These are phyloP conservation scores for Lipomyces yamadae DNA, from an alignment of 805 yeast species.

Conservation along the genomic window DNA sequence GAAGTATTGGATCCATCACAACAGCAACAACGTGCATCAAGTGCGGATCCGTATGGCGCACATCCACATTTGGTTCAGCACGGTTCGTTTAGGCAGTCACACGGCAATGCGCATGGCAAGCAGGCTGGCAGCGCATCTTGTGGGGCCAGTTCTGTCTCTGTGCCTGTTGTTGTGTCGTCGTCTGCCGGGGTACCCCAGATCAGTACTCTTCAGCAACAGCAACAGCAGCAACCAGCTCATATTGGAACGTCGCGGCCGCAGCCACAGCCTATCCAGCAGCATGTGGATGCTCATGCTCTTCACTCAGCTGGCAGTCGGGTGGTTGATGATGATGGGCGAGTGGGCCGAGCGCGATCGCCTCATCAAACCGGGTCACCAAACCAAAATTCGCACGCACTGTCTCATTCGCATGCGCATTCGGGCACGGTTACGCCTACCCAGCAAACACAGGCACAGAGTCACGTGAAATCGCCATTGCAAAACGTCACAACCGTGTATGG, in stretches of 20 bases:
- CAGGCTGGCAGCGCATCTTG: constrained; percentile 1
- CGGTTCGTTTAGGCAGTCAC: neutral
- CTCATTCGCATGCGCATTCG: constrained; percentile 6
- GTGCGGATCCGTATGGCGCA: neutral
- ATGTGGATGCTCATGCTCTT: neutral
- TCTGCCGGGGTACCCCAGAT: neutral
- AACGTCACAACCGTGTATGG: constrained; percentile 6
- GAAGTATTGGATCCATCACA: neutral
- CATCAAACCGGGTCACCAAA: constrained; percentile 10
- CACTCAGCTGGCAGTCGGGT: neutral
- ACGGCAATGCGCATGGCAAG: neutral
- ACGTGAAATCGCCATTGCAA: constrained; percentile 26
- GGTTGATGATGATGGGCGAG: constrained; percentile 8
- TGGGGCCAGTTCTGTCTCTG: neutral
- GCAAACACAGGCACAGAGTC: constrained; percentile 3
- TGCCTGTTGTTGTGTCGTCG: neutral
- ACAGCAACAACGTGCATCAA: constrained; percentile 3
- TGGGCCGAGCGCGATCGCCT: constrained; percentile 19
- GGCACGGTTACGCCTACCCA: constrained; percentile 1
- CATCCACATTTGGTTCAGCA: constrained; percentile 5
- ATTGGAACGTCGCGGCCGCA: constrained; percentile 3
- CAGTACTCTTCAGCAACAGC: neutral
- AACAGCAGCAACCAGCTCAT: constrained; percentile 5
- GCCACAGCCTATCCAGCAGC: constrained; percentile 14
- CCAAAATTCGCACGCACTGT: neutral